Base-by-base conservation (phyloP, 176 grass and related monocot species). In the Rhynchospora tenuis region DNA sequence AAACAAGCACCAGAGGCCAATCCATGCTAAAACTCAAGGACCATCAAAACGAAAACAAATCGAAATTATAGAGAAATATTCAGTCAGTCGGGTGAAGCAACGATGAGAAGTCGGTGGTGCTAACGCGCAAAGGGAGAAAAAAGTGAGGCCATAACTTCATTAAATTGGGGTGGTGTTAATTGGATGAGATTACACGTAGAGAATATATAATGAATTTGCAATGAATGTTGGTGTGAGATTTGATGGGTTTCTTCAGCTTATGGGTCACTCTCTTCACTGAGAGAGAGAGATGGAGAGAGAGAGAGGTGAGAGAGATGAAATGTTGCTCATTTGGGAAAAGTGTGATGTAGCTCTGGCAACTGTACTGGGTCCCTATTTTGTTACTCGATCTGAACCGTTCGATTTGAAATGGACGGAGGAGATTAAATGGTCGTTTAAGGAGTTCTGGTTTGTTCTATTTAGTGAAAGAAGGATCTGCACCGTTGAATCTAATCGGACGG, bases 191-290 rank as follows among this genome's bases (percentile, higher is more conserved):
- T 42, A 19, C 8, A 17, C 7, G 70, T 0, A 71, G 67, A 71
- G 69, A 73, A 69, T 79, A 60, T 60, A 79, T 28, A 59, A 42
- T 57, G 76, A 33, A 81, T 45, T 64, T 64, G 79, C 10, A 82
- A 10, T 82, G 59, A 55, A 52, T 82, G 78, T 45, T 81, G 78
- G 78, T 68, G 61, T 82, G 80, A 65, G 61, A 31, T 68, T 67
- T 82, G 59, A 82, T 82, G 59, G 43, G 4, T 82, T 82, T 82
- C 43, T 82, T 82, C 43, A 51, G 80, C 63, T 82, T 68, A 67
- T 28, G 14, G 15, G 44, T 82, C 80, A 82, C 62, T 64, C 24
- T 82, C 68, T 28, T 27, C 13, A 85, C 73, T 38, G 47, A 56
- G 59, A 81, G 22, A 7, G 43, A 27, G 17, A 68, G 46, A 9